Percentiles rank a stretch among this genome's conserved stretches.
These are phyloP conservation scores for Mediolabrus comicus DNA, from an alignment of 108 stramenopile species.

Conservation along the genomic window DNA sequence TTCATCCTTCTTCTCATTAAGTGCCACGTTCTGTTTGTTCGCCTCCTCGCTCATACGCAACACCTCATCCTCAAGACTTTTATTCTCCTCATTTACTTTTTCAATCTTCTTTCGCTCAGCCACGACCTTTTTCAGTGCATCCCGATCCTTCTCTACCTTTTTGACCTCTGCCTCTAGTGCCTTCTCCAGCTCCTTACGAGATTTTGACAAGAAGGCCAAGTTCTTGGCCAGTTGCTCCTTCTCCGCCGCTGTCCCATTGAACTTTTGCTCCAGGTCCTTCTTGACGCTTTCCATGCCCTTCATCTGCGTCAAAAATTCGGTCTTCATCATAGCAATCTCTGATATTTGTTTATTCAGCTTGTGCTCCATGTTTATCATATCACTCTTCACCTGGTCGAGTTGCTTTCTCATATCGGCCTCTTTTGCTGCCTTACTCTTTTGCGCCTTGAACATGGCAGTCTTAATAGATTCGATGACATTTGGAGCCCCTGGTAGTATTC, in stretches of 20 bases:
- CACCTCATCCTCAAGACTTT: constrained; percentile 26
- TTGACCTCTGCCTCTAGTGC: constrained; percentile 29
- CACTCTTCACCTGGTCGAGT: constrained; percentile 12
- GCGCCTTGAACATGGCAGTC: constrained; percentile 20
- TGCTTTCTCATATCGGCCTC: constrained; percentile 21
- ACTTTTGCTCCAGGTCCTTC: constrained; percentile 13
- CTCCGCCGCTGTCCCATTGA: constrained; percentile 16
- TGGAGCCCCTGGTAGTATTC: constrained; percentile 29
- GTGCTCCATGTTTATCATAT: constrained; percentile 18
- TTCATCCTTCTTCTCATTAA: constrained; percentile 23
- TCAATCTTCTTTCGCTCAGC: constrained; percentile 24
- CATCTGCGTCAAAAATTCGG: constrained; percentile 12
- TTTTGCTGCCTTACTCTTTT: constrained; percentile 9
- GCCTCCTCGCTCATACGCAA: constrained; percentile 28
- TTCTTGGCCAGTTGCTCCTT: constrained; percentile 32
- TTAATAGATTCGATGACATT: constrained; percentile 22
- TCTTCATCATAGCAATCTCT: constrained; percentile 4
- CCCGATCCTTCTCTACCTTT: constrained; percentile 24
- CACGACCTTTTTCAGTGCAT: constrained; percentile 18
- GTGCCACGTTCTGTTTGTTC: constrained; percentile 23
- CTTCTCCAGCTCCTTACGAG: constrained; percentile 23
- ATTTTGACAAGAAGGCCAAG: constrained; percentile 22
- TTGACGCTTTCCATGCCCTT: background rate
- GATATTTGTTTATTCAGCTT: constrained; percentile 22
- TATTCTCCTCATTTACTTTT: constrained; percentile 36